A percentile compares a stretch with the other conserved stretches of the same genome.
Evolutionary conservation across 352 stramenopile species (phyloP).

Genomic region (Pythium plurisporium): DNA sequence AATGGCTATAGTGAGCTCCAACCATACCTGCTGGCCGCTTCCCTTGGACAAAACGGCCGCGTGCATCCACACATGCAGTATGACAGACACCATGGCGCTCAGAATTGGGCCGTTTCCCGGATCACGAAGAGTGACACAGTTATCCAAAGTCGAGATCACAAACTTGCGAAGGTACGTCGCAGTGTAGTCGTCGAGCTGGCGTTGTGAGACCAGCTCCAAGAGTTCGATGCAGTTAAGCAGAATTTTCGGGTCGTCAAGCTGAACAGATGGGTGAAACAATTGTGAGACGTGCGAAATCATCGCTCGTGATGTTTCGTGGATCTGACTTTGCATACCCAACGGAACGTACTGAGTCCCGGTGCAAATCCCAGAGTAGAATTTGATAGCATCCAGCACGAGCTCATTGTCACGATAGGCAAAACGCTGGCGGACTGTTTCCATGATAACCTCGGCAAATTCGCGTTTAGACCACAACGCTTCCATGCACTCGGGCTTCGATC

Average conservation of each 20-base stretch:
- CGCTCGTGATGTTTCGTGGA: slow-evolving; percentile 72
- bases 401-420: slow-evolving; percentile 85
- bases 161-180: slow-evolving; percentile 86
- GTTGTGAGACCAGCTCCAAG: slow-evolving; percentile 81
- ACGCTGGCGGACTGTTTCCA: slow-evolving; percentile 83
- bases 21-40: slow-evolving; percentile 64
- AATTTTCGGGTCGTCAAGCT: slow-evolving; percentile 80
- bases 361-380: slow-evolving; percentile 85
- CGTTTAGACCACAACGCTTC: slow-evolving; percentile 71
- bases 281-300: slow-evolving; percentile 89
- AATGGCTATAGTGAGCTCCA: slow-evolving; percentile 77
- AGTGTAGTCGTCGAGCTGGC: slow-evolving; percentile 76
- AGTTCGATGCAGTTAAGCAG: slow-evolving; percentile 83
- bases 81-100: slow-evolving; percentile 74
- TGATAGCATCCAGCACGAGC: slow-evolving; percentile 80
- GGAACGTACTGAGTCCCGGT: slow-evolving; percentile 71
- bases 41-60: slow-evolving; percentile 53
- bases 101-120: slow-evolving; percentile 54
- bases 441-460: slow-evolving; percentile 81
- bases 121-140: slow-evolving; percentile 68
- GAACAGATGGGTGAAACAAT: slow-evolving; percentile 80
- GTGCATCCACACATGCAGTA: slow-evolving; percentile 87
- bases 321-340: slow-evolving; percentile 71
- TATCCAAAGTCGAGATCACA: slow-evolving; percentile 81
- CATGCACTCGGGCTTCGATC: slow-evolving; percentile 78